Base-by-base conservation (phyloP, 768 basidiomycete genomes). In the Kwoniella pini region DNA sequence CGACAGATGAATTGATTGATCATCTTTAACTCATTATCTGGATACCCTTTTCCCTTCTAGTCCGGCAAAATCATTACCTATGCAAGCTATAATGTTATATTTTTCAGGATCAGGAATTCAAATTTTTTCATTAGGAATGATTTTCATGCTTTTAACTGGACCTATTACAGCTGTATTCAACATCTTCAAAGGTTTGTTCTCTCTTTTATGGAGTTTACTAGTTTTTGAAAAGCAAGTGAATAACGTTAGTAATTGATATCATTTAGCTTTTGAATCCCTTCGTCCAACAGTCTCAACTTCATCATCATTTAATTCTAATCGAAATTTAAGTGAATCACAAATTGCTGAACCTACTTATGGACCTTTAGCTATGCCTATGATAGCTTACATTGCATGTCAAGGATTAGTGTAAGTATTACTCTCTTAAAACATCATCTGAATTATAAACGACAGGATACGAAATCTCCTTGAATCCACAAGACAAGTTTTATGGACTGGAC, bases 71-170 rank as follows among this genome's bases (percentile, higher is more conserved):
- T 86, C 87, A 13, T 83, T 97, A 26, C 93, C 93, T 3, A 96
- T 96, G 94, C 92, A 97, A 73, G 91, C 88, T 4, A 89, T 97
- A 81, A 97, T 97, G 94, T 83, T 97, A 31, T 97, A 97, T 84
- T 95, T 97, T 89, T 94, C 92, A 21, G 94, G 94, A 33, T 88
- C 91, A 12, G 91, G 91, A 50, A 88, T 97, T 13, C 94, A 97
- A 79, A 88, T 97, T 42, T 96, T 97, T 79, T 94, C 91, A 80
- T 91, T 97, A 82, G 92, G 94, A 31, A 94, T 93, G 77, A 88
- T 97, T 21, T 88, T 91, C 74, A 93, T 94, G 90, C 83, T 97
- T 12, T 83, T 97, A 59, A 81, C 90, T 59, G 84, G 85, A 10
- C 94, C 94, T 0, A 86, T 95, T 80, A 90, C 88, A 78, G 92